phyloP scores from a whole-genome alignment of 2,329 filamentous ascomycete species.

The Talaromyces sp. region DNA sequence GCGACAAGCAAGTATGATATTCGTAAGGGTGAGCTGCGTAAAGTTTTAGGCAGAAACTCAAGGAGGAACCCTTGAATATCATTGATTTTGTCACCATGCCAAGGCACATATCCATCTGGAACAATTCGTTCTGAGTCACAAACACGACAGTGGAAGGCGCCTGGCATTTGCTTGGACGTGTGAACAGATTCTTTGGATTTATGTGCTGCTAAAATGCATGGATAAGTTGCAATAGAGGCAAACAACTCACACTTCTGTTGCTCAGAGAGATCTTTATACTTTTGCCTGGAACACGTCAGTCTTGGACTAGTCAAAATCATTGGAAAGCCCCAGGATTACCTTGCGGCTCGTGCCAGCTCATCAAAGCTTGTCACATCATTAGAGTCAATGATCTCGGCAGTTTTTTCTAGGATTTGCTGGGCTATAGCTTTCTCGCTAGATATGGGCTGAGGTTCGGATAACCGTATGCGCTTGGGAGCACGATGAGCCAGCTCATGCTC shows the following conservation, averaged over 20 bases:
- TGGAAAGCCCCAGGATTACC: not conserved
- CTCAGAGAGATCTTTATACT: constrained; percentile 50
- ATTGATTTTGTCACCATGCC: constrained; percentile 25
- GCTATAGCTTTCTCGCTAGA: constrained; percentile 20
- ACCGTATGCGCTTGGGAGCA: constrained; percentile 35
- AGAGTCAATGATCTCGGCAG: constrained; percentile 35
- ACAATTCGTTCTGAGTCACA: constrained; percentile 35
- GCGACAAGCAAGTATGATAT: constrained; percentile 70
- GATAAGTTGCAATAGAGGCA: constrained; percentile 54
- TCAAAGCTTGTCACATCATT: constrained; percentile 22
- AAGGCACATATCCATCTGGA: constrained; percentile 18
- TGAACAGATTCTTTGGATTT: constrained; percentile 34
- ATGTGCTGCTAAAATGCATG: constrained; percentile 54
- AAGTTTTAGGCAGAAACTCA: constrained; percentile 39
- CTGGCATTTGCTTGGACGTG: constrained; percentile 21
- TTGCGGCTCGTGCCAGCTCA: constrained; percentile 1
- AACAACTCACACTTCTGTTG: constrained; percentile 52
- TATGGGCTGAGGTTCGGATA: constrained; percentile 28
- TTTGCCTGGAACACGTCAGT: constrained; percentile 33
- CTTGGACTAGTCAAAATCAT: not conserved
- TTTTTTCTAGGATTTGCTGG: constrained; percentile 31
- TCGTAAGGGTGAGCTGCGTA: constrained; percentile 57
- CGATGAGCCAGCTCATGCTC: constrained; percentile 16
- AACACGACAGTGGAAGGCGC: constrained; percentile 31
- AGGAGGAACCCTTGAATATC: constrained; percentile 43